phyloP scores from a whole-genome alignment of 2,329 filamentous ascomycete species.

The Teratosphaeria epicoccoides region DNA sequence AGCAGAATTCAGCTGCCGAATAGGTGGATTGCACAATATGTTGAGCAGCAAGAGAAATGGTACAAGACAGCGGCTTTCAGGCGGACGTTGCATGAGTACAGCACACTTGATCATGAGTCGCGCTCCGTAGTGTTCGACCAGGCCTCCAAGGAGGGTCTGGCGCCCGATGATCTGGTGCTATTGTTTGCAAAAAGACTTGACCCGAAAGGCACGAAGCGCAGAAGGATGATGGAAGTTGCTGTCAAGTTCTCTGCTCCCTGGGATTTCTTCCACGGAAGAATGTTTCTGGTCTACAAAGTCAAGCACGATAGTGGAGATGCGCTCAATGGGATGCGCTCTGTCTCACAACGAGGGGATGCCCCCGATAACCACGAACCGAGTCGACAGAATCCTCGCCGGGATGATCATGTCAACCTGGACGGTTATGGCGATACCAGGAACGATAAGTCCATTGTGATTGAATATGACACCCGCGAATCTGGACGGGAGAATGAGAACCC shows the following conservation, averaged over 20 bases:
- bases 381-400: neutral
- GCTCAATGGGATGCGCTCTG: neutral
- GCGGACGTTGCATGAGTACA: neutral
- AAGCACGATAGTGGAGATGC: neutral
- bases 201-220: neutral
- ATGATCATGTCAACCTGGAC: too few species aligned
- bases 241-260: neutral
- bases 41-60: neutral
- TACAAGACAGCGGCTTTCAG: neutral
- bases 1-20: neutral
- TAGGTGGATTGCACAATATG: neutral
- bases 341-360: neutral
- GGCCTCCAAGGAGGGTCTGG: neutral
- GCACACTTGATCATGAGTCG: neutral
- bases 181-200: neutral
- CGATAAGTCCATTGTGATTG: too few species aligned
- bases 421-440: too few species aligned
- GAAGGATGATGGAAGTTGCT: neutral
- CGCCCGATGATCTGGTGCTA: neutral
- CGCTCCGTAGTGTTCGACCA: neutral
- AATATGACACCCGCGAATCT: too few species aligned
- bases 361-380: neutral
- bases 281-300: neutral
- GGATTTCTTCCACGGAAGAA: neutral
- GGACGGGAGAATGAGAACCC: neutral